phyloP scores from a whole-genome alignment of 2,329 filamentous ascomycete genomes.

The Trichoderma afroharzianum region DNA sequence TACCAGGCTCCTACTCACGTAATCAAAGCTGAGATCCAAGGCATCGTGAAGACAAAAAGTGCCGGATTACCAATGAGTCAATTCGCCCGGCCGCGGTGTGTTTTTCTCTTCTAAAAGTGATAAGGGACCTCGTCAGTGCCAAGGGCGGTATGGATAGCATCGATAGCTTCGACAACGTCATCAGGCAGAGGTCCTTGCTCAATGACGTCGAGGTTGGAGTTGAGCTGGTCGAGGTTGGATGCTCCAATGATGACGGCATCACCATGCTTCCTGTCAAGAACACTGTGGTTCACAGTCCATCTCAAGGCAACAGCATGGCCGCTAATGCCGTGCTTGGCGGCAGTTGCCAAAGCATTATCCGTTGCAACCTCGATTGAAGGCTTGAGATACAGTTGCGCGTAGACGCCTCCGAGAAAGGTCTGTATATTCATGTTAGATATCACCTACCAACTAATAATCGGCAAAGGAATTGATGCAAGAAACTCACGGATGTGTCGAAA shows the following conservation, averaged over 20 bases:
- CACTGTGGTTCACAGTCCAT: slow-evolving; percentile 65
- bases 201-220: slow-evolving; percentile 46
- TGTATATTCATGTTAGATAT: background rate
- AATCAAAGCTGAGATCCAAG: background rate
- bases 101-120: background rate
- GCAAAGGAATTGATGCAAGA: background rate
- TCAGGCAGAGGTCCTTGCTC: slow-evolving; percentile 65
- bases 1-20: background rate
- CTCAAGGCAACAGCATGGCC: slow-evolving; percentile 47
- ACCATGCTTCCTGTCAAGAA: slow-evolving; percentile 38
- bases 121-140: background rate
- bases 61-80: background rate
- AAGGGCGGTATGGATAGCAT: background rate
- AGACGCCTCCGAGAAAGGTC: background rate
- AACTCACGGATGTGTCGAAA: background rate
- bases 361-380: background rate
- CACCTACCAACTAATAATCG: background rate
- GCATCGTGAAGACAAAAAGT: background rate
- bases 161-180: slow-evolving; percentile 47
- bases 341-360: background rate
- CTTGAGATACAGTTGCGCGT: background rate
- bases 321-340: slow-evolving; percentile 28
- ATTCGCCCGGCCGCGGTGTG: background rate
- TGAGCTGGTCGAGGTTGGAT: slow-evolving; percentile 45
- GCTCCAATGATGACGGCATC: slow-evolving; percentile 52